phyloP scores from a whole-genome alignment of 345 rosid species.

The Eucalyptus pauciflora region DNA sequence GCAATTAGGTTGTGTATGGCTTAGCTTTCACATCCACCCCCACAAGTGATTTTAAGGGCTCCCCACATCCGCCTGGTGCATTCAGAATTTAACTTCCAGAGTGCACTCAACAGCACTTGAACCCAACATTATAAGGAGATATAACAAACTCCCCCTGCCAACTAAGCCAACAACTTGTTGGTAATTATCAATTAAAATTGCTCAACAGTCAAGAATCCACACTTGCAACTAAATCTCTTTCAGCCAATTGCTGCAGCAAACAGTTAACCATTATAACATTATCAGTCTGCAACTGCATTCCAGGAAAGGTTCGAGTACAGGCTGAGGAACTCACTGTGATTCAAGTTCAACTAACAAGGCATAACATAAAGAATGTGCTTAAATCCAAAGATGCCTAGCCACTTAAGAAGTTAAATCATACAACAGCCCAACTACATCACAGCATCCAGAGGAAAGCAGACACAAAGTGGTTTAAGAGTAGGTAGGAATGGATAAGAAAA shows the following conservation, averaged over 20 bases:
- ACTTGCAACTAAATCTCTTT: background rate
- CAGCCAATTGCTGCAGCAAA: background rate
- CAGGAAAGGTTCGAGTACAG: background rate
- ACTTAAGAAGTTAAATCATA: background rate
- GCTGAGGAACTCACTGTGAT: background rate
- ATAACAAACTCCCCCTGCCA: background rate
- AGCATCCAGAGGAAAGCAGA: background rate
- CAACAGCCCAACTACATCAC: background rate
- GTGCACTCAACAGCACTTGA: background rate
- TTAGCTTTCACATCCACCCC: background rate
- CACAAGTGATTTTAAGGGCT: background rate
- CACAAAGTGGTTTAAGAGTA: background rate
- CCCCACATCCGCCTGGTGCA: background rate
- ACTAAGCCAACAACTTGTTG: background rate
- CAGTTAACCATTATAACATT: background rate
- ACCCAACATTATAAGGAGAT: background rate
- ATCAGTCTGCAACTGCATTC: background rate
- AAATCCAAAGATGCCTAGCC: background rate
- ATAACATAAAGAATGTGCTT: background rate
- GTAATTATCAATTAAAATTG: background rate
- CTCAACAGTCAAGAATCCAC: background rate
- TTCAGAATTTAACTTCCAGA: background rate
- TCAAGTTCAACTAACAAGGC: background rate
- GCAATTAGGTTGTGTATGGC: background rate
- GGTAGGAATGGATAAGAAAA: background rate